Conservation (phyloP, 1,284 basidiomycete species). For the Exobasidium rhododendri region DNA sequence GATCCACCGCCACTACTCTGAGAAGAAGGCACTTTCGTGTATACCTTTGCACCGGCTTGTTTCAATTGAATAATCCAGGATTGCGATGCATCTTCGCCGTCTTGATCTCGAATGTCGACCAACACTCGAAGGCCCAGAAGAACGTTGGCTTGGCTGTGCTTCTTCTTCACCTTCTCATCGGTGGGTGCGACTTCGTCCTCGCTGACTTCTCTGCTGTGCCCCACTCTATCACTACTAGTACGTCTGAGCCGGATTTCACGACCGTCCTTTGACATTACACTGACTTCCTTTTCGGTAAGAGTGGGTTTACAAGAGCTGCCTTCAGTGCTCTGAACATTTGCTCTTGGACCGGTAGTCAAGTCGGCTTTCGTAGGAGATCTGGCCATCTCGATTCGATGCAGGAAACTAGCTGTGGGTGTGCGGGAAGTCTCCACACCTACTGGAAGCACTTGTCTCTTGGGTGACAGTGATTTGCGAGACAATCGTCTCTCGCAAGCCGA, state of each 20-base stretch:
- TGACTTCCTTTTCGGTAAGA: background rate
- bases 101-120: conserved; percentile 43
- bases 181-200: background rate
- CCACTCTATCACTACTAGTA: background rate
- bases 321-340: conserved; percentile 4
- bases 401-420: background rate
- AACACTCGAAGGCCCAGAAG: conserved; percentile 38
- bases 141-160: conserved; percentile 18
- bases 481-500: background rate
- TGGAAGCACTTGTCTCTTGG: background rate
- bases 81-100: conserved; percentile 40
- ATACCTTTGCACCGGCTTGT: conserved; percentile 38
- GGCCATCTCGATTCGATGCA: background rate
- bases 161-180: conserved; percentile 3
- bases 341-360: too few relatives aligned
- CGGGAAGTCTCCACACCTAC: background rate
- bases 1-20: conserved; percentile 12
- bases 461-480: background rate
- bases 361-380: background rate
- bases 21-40: conserved; percentile 19
- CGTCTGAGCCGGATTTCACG: background rate
- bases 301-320: background rate
- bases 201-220: background rate
- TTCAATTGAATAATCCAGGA: conserved; percentile 41
- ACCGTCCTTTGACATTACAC: background rate